Base-by-base conservation (phyloP, 106 monocot genomes). In the Gastrodia elata region DNA sequence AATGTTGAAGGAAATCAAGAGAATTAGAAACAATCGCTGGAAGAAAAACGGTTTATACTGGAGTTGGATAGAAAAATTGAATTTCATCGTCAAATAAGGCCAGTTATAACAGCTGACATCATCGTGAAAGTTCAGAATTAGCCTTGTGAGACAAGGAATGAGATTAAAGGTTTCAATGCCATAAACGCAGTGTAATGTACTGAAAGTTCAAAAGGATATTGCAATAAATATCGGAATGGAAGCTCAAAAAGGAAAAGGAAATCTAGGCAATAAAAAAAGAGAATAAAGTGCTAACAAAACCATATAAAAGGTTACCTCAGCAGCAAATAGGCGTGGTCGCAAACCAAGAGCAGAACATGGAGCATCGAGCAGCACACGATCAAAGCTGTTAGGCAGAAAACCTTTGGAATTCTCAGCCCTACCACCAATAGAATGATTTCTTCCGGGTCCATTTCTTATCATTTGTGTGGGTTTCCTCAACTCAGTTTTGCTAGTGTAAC, bases 341-440 rank as follows among this genome's bases (percentile, higher is more conserved):
- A 98, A 78, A 40, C 97, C 97, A 76, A 98, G 90, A 43, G 97
- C 97, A 86, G 97, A 98, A 79, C 93, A 98, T 55, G 97, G 97
- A 71, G 93, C 93, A 77, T 98, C 97, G 70, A 98, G 86, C 73
- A 98, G 85, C 74, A 98, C 93, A 32, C 93, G 82, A 78, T 93
- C 97, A 86, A 98, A 98, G 78, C 81, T 88, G 64, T 89, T 76
- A 38, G 97, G 91, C 18, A 69, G 36, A 81, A 83, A 93, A 41
- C 97, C 97, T 65, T 88, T 85, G 36, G 93, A 93, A 46, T 57
- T 89, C 71, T 75, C 83, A 73, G 82, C 91, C 69, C 84, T 84
- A 39, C 68, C 75, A 39, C 90, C 97, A 2, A 52, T 65, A 48
- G 61, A 44, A 70, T 97, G 75, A 82, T 70, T 88, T 84, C 81